These are phyloP conservation scores for Neodidymelliopsis sp. DNA, from an alignment of 2,329 filamentous ascomycete species.

Conservation along the genomic window DNA sequence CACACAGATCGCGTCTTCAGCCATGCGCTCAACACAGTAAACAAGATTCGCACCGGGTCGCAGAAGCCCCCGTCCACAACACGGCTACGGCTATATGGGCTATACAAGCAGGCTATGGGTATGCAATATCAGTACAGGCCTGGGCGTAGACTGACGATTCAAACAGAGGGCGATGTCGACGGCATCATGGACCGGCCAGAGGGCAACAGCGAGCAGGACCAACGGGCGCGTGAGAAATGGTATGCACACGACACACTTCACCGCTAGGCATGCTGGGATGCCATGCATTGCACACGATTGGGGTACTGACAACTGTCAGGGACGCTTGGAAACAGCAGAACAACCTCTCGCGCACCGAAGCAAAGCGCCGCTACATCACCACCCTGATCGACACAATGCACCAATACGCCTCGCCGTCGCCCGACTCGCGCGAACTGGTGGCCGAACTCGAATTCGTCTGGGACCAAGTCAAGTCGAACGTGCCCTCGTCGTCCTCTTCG, in stretches of 20 bases:
- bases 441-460: constrained; percentile 98
- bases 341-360: constrained; percentile 84
- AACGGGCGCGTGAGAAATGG: constrained; percentile 72
- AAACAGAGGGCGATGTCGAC: constrained; percentile 85
- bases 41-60: constrained; percentile 94
- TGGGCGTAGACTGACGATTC: constrained; percentile 19
- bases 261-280: background rate
- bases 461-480: constrained; percentile 95
- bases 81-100: constrained; percentile 90
- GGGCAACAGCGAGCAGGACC: constrained; percentile 58
- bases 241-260: constrained; percentile 42
- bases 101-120: constrained; percentile 98
- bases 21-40: constrained; percentile 98
- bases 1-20: constrained; percentile 91
- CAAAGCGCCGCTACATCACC: constrained; percentile 92
- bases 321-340: constrained; percentile 94
- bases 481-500: constrained; percentile 65
- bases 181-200: constrained; percentile 87
- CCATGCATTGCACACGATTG: background rate
- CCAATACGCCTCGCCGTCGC: constrained; percentile 84
- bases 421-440: constrained; percentile 86
- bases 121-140: constrained; percentile 24
- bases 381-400: constrained; percentile 97
- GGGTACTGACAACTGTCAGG: constrained; percentile 53
- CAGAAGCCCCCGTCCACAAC: constrained; percentile 85